Conservation (phyloP, 805 yeast species). For the Metschnikowia similis region DNA sequence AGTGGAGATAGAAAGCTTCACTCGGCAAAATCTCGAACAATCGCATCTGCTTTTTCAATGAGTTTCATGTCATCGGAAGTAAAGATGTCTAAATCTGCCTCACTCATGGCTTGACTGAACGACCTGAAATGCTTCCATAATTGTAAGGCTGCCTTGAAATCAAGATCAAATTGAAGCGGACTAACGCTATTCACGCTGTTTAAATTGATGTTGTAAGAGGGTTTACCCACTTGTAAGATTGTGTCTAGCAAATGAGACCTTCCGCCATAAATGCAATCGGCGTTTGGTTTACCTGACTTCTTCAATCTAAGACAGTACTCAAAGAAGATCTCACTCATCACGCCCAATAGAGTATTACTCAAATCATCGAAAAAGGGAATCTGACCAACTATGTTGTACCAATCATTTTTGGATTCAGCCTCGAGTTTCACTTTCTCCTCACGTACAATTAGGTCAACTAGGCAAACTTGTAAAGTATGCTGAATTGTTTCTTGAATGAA, state of each 20-base stretch:
- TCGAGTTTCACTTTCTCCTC: slow-evolving; percentile 46
- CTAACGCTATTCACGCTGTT: slow-evolving; percentile 39
- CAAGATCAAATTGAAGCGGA: slow-evolving; percentile 25
- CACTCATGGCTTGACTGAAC: slow-evolving; percentile 23
- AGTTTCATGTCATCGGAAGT: slow-evolving; percentile 20
- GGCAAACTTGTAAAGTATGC: slow-evolving; percentile 50
- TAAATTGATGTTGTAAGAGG: slow-evolving; percentile 39
- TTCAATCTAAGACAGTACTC: slow-evolving; percentile 35
- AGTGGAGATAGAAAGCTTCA: background rate
- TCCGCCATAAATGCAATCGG: slow-evolving; percentile 24
- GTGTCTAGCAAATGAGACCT: slow-evolving; percentile 32
- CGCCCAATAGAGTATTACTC: slow-evolving; percentile 62
- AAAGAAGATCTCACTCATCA: slow-evolving; percentile 52
- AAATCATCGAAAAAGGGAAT: slow-evolving; percentile 58
- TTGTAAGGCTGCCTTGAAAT: slow-evolving; percentile 28
- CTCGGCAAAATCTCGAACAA: slow-evolving; percentile 3
- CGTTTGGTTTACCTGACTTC: slow-evolving; percentile 21
- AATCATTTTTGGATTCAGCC: slow-evolving; percentile 40
- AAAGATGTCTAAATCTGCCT: slow-evolving; percentile 25
- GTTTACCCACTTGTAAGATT: slow-evolving; percentile 35
- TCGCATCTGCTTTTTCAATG: slow-evolving; percentile 25
- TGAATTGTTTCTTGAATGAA: slow-evolving; percentile 47
- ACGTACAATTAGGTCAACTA: slow-evolving; percentile 47
- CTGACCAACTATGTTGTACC: slow-evolving; percentile 54
- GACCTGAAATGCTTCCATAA: slow-evolving; percentile 35